Conservation (phyloP, 108 stramenopile genomes). For the Asterionellopsis glacialis region DNA sequence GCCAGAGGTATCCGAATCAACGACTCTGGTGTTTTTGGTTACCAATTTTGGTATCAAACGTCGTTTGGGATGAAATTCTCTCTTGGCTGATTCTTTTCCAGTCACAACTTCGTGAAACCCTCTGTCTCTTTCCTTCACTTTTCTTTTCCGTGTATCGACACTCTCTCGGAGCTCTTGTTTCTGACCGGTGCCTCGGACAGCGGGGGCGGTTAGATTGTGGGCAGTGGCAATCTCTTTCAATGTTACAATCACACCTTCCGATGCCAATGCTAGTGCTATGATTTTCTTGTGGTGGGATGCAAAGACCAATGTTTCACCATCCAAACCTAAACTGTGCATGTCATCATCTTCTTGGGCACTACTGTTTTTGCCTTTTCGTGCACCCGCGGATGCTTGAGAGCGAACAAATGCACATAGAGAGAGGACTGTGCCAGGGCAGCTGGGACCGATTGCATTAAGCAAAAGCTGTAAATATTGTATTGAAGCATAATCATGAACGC, state of each 20-base stretch:
- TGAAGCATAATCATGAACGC: conserved; percentile 1
- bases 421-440: background rate
- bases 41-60: too few species aligned
- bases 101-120: background rate
- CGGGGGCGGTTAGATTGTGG: conserved; percentile 1
- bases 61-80: too few species aligned
- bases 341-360: background rate
- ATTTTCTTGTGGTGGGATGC: conserved; percentile 4
- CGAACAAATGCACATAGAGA: conserved; percentile 4
- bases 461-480: background rate
- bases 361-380: background rate
- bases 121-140: background rate
- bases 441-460: background rate
- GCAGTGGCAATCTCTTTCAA: background rate
- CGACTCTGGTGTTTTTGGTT: too few species aligned
- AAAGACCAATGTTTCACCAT: background rate
- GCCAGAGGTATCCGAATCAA: too few species aligned
- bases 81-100: too few species aligned
- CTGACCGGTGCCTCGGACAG: background rate
- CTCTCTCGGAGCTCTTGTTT: background rate
- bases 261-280: background rate
- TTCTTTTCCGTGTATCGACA: background rate
- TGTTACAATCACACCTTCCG: background rate
- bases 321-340: background rate
- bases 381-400: background rate